phyloP scores from a whole-genome alignment of 2,329 filamentous ascomycete genomes.

The Coleophoma eucalyptorum region DNA sequence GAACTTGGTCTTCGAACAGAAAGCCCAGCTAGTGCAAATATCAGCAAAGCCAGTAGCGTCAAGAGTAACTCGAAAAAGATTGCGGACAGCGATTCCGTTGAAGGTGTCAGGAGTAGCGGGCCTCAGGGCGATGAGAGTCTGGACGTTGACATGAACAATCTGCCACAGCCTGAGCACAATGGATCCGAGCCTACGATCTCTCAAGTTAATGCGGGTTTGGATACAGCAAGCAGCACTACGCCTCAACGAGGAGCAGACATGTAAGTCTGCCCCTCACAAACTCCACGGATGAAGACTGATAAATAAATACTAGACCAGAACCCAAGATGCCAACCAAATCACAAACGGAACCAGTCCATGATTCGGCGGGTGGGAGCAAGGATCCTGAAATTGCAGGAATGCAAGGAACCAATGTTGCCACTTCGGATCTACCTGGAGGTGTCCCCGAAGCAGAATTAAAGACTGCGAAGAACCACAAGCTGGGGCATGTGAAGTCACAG shows the following conservation, averaged over 20 bases:
- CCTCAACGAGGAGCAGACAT: constrained; percentile 12
- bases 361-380: too few species aligned
- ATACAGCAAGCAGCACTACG: constrained; percentile 24
- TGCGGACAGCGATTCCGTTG: constrained; percentile 14
- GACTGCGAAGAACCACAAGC: constrained; percentile 14
- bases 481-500: constrained; percentile 18
- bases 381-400: not conserved
- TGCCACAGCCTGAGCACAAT: constrained; percentile 16
- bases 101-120: constrained; percentile 20
- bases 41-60: constrained; percentile 72
- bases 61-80: constrained; percentile 30
- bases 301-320: not conserved
- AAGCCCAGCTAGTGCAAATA: constrained; percentile 59
- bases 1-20: constrained; percentile 65
- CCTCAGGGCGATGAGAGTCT: constrained; percentile 22
- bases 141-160: constrained; percentile 12
- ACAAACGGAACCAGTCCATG: not conserved
- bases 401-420: constrained; percentile 29
- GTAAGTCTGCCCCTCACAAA: constrained; percentile 7
- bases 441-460: constrained; percentile 30
- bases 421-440: constrained; percentile 36
- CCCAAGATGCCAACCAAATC: not conserved
- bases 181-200: constrained; percentile 14
- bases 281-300: not conserved
- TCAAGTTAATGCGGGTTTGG: constrained; percentile 17